Evolutionary conservation across 805 yeast species (phyloP).

Genomic region (Metschnikowia vanudenii): DNA sequence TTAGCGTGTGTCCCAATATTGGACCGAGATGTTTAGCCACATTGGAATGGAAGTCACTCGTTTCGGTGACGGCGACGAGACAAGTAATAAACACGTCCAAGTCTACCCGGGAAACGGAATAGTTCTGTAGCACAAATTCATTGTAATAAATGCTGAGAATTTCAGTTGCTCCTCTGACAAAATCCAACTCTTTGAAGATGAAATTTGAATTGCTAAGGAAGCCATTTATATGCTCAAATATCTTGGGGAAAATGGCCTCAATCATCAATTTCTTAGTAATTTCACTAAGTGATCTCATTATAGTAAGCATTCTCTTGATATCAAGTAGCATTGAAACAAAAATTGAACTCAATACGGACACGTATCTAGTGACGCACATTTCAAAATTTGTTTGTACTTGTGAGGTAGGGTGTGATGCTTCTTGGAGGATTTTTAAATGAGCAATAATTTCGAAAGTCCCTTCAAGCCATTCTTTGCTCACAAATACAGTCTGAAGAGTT

Average conservation of each 20-base stretch:
- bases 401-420: conserved; percentile 22
- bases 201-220: conserved; percentile 33
- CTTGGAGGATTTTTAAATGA: conserved; percentile 26
- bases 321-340: conserved; percentile 33
- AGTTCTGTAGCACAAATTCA: conserved; percentile 32
- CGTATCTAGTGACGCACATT: conserved; percentile 27
- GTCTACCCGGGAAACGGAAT: conserved; percentile 22
- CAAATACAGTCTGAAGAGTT: conserved; percentile 25
- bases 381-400: conserved; percentile 20
- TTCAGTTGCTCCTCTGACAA: conserved; percentile 26
- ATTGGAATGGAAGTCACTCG: conserved; percentile 6
- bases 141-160: conserved; percentile 27
- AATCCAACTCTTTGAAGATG: conserved; percentile 34
- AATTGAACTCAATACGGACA: conserved; percentile 33
- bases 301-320: conserved; percentile 22
- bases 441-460: conserved; percentile 40
- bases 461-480: conserved; percentile 36
- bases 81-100: conserved; percentile 30
- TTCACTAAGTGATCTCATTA: conserved; percentile 30
- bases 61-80: conserved; percentile 33
- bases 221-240: conserved; percentile 36
- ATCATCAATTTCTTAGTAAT: conserved; percentile 35
- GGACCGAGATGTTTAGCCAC: conserved; percentile 11
- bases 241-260: conserved; percentile 34
- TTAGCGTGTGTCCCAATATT: conserved; percentile 26